Conservation (phyloP, 345 rosid species). For the Salix arbutifolia region DNA sequence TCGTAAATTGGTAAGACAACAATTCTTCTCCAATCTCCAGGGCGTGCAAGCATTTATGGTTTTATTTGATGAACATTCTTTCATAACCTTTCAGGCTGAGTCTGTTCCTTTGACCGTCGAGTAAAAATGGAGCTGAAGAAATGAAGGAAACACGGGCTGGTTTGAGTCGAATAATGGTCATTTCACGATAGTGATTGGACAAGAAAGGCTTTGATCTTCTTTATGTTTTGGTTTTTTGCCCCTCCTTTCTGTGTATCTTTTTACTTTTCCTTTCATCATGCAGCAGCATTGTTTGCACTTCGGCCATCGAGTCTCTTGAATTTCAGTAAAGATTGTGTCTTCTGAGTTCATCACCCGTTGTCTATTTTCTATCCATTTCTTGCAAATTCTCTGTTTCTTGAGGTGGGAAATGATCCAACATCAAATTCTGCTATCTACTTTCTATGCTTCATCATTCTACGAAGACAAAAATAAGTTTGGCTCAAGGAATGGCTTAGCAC, state of each 20-base stretch:
- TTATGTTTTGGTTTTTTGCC: background rate
- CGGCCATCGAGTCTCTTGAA: slow-evolving; percentile 14
- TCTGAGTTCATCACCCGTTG: background rate
- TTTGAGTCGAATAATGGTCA: slow-evolving; percentile 17
- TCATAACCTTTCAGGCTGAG: slow-evolving; percentile 51
- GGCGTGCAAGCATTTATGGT: background rate
- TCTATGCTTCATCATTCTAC: background rate
- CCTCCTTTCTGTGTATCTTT: background rate
- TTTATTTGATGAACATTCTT: background rate
- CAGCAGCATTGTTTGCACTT: slow-evolving; percentile 5
- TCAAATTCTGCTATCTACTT: too few species aligned
- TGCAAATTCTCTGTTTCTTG: background rate
- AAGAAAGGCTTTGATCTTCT: slow-evolving; percentile 5
- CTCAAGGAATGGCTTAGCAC: too few species aligned
- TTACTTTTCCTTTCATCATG: background rate
- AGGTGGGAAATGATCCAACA: background rate
- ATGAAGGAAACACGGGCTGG: background rate
- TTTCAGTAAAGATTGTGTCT: slow-evolving; percentile 18
- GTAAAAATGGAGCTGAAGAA: background rate
- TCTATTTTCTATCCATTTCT: background rate
- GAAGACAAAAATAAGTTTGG: background rate
- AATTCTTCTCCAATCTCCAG: background rate
- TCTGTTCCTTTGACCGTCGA: slow-evolving; percentile 65
- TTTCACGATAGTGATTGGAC: slow-evolving; percentile 18
- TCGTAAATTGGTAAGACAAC: slow-evolving; percentile 55